Base-by-base conservation (phyloP, 2,329 filamentous ascomycete genomes). In the Colletotrichum abscissum region DNA sequence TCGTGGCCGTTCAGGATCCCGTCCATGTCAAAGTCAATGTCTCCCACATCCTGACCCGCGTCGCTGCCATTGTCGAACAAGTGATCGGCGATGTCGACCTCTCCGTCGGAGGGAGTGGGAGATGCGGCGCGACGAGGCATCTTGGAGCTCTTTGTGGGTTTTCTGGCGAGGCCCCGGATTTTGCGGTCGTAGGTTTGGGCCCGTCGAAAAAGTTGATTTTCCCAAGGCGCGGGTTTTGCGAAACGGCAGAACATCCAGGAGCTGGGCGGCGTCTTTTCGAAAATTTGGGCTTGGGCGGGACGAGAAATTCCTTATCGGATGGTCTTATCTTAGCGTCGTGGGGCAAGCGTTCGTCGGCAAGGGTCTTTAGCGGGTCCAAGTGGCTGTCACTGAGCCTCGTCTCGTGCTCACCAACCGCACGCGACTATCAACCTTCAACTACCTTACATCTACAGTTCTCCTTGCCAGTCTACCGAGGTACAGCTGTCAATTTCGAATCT, bases 71-170 rank as follows among this genome's bases (percentile, higher is more conserved):
- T 84, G 74, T 88, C 89, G 78, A 96, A 93, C 12, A 98, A 87
- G 2, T 93, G 92, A 74, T 89, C 92, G 24, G 95, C 91, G 66
- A 99, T 98, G 79, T 99, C 97, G 79, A 97, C 91, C 80, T 98
- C 97, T 76, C 92, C 93, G 84, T 98, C 96, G 63, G 96, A 98
- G 72, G 89, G 88, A 62, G 95, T 91, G 73, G 96, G 97, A 56
- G 97, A 98, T 70, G 89, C 88, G 79, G 90, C 91, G 79, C 94
- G 92, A 81, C 87, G 88, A 84, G 89, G 88, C 94, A 97, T 97
- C 9, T 54, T 77, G 73, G 33, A 49, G 8, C 16, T 49, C 46
- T 12, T 28, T 4, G 24, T 24, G n/a, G 38, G 3, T 42, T 16
- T 69, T 19, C 46, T 57, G 46, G 60, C 59, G 52, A 33, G 33